phyloP scores from a whole-genome alignment of 306 rosid genomes.

The Castanea mollissima region DNA sequence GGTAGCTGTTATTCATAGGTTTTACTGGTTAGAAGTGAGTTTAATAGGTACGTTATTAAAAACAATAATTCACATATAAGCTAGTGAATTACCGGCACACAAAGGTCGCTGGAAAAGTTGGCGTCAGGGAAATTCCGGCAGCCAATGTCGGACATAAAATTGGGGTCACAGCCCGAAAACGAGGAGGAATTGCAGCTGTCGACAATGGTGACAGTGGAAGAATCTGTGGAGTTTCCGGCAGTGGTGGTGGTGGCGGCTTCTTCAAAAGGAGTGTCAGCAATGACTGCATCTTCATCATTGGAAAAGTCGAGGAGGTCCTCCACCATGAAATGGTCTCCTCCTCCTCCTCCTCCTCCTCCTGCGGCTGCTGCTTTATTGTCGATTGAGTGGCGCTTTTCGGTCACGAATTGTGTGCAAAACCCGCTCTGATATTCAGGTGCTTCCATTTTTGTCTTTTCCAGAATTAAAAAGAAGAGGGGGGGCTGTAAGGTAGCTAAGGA shows the following conservation, averaged over 20 bases:
- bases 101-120: slow-evolving; percentile 68
- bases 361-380: not conserved
- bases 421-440: slow-evolving; percentile 51
- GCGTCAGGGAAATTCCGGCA: slow-evolving; percentile 35
- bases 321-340: slow-evolving; percentile 58
- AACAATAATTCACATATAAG: not conserved
- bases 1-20: too few species aligned
- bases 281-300: slow-evolving; percentile 40
- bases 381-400: slow-evolving; percentile 32
- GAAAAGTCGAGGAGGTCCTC: slow-evolving; percentile 91
- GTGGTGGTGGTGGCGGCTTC: slow-evolving; percentile 40
- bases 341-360: not conserved
- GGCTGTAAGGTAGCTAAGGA: too few species aligned
- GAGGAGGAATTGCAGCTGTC: slow-evolving; percentile 58
- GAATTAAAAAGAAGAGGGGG: too few species aligned
- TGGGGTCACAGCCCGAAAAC: slow-evolving; percentile 38
- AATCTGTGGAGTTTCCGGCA: slow-evolving; percentile 45
- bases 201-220: slow-evolving; percentile 43
- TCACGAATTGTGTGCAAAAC: slow-evolving; percentile 44
- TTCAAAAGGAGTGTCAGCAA: slow-evolving; percentile 35
- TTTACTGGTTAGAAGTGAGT: too few species aligned
- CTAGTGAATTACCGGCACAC: slow-evolving; percentile 62
- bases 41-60: too few species aligned
- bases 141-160: slow-evolving; percentile 22
- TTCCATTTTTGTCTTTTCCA: slow-evolving; percentile 41